Evolutionary conservation across 2,329 filamentous ascomycete species (phyloP).

Genomic region (Zopfia rhizophila): DNA sequence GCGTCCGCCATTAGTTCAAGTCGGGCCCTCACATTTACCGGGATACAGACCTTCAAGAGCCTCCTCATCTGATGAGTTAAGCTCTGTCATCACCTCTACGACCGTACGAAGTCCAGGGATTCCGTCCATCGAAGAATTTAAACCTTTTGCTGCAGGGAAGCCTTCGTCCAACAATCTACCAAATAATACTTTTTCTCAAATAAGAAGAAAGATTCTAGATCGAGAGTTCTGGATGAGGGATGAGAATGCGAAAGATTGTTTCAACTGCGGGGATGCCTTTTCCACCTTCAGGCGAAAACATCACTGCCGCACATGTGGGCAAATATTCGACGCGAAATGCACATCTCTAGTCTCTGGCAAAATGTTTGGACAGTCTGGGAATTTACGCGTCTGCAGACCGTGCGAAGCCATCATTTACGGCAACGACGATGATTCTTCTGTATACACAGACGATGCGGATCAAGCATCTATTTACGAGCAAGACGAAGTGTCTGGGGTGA

Average conservation of each 20-base stretch:
- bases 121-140: conserved; percentile 43
- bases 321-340: conserved; percentile 97
- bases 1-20: conserved; percentile 53
- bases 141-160: conserved; percentile 29
- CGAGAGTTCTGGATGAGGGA: conserved; percentile 99
- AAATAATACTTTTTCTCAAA: conserved; percentile 60
- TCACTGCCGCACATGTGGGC: conserved; percentile 94
- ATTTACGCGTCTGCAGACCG: conserved; percentile 88
- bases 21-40: conserved; percentile 60
- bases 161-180: conserved; percentile 53
- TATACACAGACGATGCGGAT: conserved; percentile 84
- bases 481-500: conserved; percentile 33
- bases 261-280: conserved; percentile 88
- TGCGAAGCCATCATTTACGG: conserved; percentile 92
- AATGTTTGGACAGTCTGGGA: conserved; percentile 86
- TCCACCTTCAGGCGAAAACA: conserved; percentile 96
- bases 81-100: conserved; percentile 48
- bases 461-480: conserved; percentile 65
- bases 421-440: conserved; percentile 89
- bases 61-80: conserved; percentile 58
- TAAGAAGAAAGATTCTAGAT: conserved; percentile 87
- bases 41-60: conserved; percentile 58
- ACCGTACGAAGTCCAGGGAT: conserved; percentile 44
- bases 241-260: conserved; percentile 97
- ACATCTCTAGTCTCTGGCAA: conserved; percentile 90